Percentiles rank a stretch among this genome's conserved stretches.
phyloP scores from a whole-genome alignment of 495 filamentous ascomycete genomes.

The Penicillium daleae region DNA sequence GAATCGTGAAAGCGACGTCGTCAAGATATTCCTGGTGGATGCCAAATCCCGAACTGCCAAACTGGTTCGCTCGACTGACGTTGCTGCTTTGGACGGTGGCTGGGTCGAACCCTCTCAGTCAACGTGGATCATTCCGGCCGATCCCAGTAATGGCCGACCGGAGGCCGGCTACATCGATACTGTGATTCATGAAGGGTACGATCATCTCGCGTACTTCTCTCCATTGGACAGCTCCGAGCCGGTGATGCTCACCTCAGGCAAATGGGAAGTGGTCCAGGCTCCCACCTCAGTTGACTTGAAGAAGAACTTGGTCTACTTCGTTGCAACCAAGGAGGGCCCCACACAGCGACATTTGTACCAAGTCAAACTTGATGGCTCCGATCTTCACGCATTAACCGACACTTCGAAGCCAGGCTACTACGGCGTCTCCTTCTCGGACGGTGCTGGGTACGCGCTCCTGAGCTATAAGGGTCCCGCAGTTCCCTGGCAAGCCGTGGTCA shows the following conservation, averaged over 20 bases:
- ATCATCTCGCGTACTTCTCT: conserved; percentile 94
- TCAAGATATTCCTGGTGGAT: conserved; percentile 86
- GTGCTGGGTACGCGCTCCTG: conserved; percentile 78
- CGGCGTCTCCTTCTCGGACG: conserved; percentile 80
- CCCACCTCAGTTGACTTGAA: conserved; percentile 86
- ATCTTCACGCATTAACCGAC: conserved; percentile 72
- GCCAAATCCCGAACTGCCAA: conserved; percentile 74
- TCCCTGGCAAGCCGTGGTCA: conserved; percentile 90
- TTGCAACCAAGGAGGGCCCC: conserved; percentile 82
- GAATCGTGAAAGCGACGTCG: conserved; percentile 88
- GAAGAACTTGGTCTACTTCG: conserved; percentile 86
- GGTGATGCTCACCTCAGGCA: conserved; percentile 80
- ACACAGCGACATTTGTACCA: conserved; percentile 90
- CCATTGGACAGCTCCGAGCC: conserved; percentile 83
- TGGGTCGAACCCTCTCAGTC: conserved; percentile 95
- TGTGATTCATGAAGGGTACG: conserved; percentile 81
- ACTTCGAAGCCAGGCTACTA: conserved; percentile 81
- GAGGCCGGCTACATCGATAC: conserved; percentile 94
- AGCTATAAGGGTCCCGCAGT: conserved; percentile 83
- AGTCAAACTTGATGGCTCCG: conserved; percentile 79
- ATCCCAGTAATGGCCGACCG: conserved; percentile 73
- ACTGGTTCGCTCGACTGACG: conserved; percentile 75
- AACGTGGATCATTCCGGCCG: conserved; percentile 84
- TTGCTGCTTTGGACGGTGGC: conserved; percentile 83
- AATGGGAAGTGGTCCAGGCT: conserved; percentile 91